phyloP scores from a whole-genome alignment of 495 filamentous ascomycete species.

The Sabuloglossum arenarium region DNA sequence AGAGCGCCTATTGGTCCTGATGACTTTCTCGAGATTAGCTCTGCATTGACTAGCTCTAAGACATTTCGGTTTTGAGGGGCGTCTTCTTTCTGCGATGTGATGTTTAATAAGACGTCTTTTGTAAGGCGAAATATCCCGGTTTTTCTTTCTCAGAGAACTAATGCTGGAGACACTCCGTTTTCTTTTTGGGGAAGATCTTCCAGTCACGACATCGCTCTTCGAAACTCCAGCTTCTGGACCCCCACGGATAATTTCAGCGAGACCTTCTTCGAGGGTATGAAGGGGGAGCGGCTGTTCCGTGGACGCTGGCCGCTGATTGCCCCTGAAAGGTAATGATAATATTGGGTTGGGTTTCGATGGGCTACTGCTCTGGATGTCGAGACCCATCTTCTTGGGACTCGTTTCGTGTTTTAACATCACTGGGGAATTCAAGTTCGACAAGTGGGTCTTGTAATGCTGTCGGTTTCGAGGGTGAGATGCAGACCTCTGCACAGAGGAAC shows the following conservation, averaged over 20 bases:
- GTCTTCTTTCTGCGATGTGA: neutral
- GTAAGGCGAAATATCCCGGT: neutral
- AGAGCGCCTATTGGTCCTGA: neutral
- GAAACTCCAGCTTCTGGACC: neutral
- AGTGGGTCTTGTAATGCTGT: neutral
- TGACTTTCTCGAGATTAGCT: neutral
- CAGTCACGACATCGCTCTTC: neutral
- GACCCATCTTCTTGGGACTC: neutral
- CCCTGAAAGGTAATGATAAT: no score
- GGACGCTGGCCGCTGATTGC: no score
- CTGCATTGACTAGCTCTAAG: neutral
- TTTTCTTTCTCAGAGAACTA: neutral
- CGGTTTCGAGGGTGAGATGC: no score
- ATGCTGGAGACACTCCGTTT: neutral
- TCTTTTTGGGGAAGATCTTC: neutral
- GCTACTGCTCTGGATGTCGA: neutral
- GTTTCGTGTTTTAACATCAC: neutral
- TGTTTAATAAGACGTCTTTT: neutral
- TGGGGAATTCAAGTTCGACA: neutral
- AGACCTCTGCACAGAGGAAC: neutral
- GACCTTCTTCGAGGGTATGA: neutral
- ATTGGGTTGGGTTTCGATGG: no score
- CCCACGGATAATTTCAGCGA: neutral
- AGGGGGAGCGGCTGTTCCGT: no score
- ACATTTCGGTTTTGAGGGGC: neutral